phyloP scores from a whole-genome alignment of 2,329 filamentous ascomycete species.

The Colletotrichum graminicola region DNA sequence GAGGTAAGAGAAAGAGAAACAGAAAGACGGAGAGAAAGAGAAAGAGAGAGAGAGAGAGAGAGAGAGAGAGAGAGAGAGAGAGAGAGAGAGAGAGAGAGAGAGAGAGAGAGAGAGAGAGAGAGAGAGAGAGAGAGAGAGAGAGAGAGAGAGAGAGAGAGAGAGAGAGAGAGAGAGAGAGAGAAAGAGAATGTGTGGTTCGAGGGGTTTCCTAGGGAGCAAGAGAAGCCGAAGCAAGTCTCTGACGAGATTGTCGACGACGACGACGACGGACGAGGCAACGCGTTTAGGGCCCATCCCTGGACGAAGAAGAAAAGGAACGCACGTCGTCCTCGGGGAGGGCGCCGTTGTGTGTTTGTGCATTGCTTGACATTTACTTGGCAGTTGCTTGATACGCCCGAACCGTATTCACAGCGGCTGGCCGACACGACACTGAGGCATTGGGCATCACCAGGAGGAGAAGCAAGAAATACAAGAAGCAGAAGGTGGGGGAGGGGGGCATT shows the following conservation, averaged over 20 bases:
- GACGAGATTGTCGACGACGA: slow-evolving; percentile 45
- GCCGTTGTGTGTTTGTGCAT: background rate
- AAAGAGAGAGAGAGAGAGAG: background rate
- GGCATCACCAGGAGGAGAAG: background rate
- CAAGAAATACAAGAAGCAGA: no score
- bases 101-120: background rate
- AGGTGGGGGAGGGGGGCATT: background rate
- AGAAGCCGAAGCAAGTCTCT: slow-evolving; percentile 56
- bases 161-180: background rate
- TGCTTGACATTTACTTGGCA: background rate
- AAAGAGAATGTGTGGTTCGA: background rate
- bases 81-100: background rate
- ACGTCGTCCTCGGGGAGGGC: background rate
- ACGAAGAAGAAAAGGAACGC: background rate
- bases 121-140: background rate
- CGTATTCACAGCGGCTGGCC: background rate
- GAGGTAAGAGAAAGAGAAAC: background rate
- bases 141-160: background rate
- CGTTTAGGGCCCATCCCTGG: slow-evolving; percentile 10
- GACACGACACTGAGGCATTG: background rate
- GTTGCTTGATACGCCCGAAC: background rate
- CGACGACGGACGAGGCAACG: slow-evolving; percentile 10
- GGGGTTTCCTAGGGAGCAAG: slow-evolving; percentile 46
- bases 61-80: background rate
- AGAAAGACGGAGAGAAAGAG: no score